Evolutionary conservation across 225 moss, liverwort and hornwort genomes (phyloP).

Genomic region (Marchantia polymorpha): DNA sequence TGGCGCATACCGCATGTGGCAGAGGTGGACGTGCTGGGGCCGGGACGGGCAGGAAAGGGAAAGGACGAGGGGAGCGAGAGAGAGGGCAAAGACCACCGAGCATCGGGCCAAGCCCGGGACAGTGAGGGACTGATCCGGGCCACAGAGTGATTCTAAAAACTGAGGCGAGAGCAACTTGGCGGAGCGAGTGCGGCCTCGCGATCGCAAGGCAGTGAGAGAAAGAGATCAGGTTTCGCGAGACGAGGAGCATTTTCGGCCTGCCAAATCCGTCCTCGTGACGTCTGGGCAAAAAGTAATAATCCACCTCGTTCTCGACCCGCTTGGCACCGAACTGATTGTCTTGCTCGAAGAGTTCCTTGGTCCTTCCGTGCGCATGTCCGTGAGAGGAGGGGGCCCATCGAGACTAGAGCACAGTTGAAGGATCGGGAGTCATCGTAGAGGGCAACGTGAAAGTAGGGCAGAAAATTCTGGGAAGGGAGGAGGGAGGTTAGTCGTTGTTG

Average conservation of each 20-base stretch:
- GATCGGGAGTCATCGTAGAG: not conserved
- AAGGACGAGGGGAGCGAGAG: too few species aligned
- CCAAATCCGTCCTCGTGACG: not conserved
- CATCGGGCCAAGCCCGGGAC: too few species aligned
- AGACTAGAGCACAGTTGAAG: not conserved
- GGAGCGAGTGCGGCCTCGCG: too few species aligned
- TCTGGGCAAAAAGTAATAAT: not conserved
- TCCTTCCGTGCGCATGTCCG: not conserved
- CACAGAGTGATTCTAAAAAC: too few species aligned
- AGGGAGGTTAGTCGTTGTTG: not conserved
- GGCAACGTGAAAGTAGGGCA: not conserved
- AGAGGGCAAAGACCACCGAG: too few species aligned
- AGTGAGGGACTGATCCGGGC: too few species aligned
- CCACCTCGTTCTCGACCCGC: not conserved
- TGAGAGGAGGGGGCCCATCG: not conserved
- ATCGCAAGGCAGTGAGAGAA: not conserved
- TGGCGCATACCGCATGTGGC: too few species aligned
- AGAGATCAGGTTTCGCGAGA: constrained; percentile 8
- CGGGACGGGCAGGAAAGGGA: too few species aligned
- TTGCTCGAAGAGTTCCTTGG: not conserved
- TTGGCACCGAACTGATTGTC: not conserved
- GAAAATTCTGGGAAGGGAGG: not conserved
- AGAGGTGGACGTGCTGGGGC: too few species aligned
- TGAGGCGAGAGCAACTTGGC: too few species aligned
- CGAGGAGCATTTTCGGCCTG: constrained; percentile 10